Base-by-base conservation (phyloP, 2,329 filamentous ascomycete species). In the Elsinoe fawcettii region DNA sequence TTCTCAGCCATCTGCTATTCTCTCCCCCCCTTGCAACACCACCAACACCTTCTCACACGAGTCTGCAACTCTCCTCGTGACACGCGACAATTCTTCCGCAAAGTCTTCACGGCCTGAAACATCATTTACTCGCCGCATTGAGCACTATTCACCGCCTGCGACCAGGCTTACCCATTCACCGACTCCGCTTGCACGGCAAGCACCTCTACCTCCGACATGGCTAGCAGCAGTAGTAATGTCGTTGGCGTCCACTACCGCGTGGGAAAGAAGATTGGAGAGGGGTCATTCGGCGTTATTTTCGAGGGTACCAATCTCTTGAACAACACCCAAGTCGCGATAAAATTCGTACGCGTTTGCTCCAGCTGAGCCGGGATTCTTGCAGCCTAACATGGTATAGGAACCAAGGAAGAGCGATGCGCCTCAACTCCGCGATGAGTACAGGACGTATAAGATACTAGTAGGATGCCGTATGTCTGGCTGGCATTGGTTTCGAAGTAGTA, bases 311-410 rank as follows among this genome's bases (percentile, higher is more conserved):
- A 99, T 73, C 81, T 99, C 66, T 81, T 99, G 73, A 99, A 99
- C 80, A 96, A 95, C 75, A 93, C 97, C 74, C 91, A 96, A 77
- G 92, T 99, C 62, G 93, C 93, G 69, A 99, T 99, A 80, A 99
- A 99, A 80, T 99, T 99, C 76, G 90, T 95, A 77, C 70, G 88
- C 85, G 22, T 58, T 36, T 37, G 9, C 41, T 37, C 41, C 47
- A 51, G 56, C 51, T 56, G 51, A 41, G 7, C 36, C 37, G 5
- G n/a, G 12, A 55, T 51, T 18, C 59, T 55, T 34, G 30, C 27
- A 37, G 49, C 49, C 49, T 53, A 53, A 53, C 32, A 36, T n/a
- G 12, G 9, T 51, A n/a, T 65, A 95, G 90, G 93, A 99, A 86
- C 93, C 93, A 60, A 84, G 93, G 66, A 99, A 99, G 79, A 97